These are phyloP conservation scores for Aspergillus sp. DNA, from an alignment of 2,329 filamentous ascomycete genomes.

Conservation along the genomic window DNA sequence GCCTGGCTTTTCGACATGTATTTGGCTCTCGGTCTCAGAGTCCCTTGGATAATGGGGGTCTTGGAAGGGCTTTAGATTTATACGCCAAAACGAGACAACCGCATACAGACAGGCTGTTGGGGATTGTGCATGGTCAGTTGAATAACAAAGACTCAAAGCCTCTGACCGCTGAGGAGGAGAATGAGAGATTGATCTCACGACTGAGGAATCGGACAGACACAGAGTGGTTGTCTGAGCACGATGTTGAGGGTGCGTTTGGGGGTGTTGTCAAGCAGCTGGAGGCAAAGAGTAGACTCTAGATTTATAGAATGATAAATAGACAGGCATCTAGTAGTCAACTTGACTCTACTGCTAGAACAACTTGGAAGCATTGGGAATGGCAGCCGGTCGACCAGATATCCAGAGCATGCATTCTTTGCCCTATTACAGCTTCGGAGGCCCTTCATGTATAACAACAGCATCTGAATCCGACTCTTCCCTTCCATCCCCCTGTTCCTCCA, in stretches of 20 bases:
- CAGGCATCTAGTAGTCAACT: no score
- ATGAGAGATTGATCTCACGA: slow-evolving; percentile 33
- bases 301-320: background rate
- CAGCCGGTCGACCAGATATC: no score
- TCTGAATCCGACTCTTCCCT: no score
- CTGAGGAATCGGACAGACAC: slow-evolving; percentile 40
- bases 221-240: slow-evolving; percentile 50
- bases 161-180: slow-evolving; percentile 28
- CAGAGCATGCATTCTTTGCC: no score
- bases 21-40: slow-evolving; percentile 22
- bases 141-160: background rate
- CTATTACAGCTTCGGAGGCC: no score
- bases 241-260: slow-evolving; percentile 43
- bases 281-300: background rate
- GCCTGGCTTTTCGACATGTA: slow-evolving; percentile 39
- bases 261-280: background rate
- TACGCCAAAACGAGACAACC: slow-evolving; percentile 46
- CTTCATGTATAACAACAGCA: no score
- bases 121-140: slow-evolving; percentile 31
- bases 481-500: no score
- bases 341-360: no score
- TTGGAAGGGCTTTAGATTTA: slow-evolving; percentile 31
- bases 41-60: slow-evolving; percentile 15
- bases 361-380: no score
- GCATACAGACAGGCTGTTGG: slow-evolving; percentile 41